These are phyloP conservation scores for Backusella tuberculispora DNA, from an alignment of 192 early-diverging fungal genomes.

Conservation along the genomic window DNA sequence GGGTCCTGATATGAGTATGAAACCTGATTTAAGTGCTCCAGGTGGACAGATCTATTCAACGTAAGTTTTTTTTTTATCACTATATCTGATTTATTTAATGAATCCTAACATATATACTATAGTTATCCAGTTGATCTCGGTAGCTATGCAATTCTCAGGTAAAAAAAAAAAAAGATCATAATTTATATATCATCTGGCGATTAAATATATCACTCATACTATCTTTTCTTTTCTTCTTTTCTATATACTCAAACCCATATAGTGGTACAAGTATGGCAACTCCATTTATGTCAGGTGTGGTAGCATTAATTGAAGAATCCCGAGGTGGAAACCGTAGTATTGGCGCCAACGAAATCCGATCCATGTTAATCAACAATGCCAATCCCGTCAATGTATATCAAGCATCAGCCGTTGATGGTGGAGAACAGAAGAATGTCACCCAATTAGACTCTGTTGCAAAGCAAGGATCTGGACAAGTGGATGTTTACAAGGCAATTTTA, in stretches of 20 bases:
- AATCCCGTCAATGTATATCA: conserved; percentile 44
- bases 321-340: conserved; percentile 36
- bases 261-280: conserved; percentile 85
- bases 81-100: not conserved
- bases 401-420: not conserved
- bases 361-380: conserved; percentile 58
- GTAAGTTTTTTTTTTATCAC: conserved; percentile 31
- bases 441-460: conserved; percentile 58
- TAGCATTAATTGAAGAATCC: conserved; percentile 66
- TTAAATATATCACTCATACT: not conserved
- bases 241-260: too few species aligned
- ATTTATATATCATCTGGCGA: not conserved
- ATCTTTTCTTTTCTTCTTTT: not conserved
- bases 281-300: conserved; percentile 73
- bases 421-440: not conserved
- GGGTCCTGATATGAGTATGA: conserved; percentile 60
- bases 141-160: conserved; percentile 32
- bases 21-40: conserved; percentile 65
- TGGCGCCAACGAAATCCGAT: conserved; percentile 19
- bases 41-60: conserved; percentile 74
- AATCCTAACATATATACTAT: not conserved
- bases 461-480: conserved; percentile 78
- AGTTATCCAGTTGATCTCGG: conserved; percentile 39
- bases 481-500: conserved; percentile 63
- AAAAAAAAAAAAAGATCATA: not conserved